Conservation (phyloP, 441 rosid genomes). For the Syzygium malaccense region DNA sequence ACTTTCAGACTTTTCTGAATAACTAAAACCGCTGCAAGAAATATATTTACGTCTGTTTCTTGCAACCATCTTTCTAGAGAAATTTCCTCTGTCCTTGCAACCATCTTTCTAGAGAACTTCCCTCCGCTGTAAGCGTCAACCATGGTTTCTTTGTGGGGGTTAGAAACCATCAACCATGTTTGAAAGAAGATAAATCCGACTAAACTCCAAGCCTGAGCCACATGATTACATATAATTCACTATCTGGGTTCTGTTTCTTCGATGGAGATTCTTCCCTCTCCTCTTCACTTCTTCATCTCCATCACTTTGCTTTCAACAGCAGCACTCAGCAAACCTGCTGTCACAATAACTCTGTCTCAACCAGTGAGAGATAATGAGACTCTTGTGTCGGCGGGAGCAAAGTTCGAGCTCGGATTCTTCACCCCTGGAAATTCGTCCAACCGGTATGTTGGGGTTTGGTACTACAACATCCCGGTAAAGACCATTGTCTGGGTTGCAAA, state of each 20-base stretch:
- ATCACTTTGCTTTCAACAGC: not conserved
- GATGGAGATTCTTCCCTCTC: not conserved
- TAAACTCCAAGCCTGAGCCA: not conserved
- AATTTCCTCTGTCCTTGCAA: too few species aligned
- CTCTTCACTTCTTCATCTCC: not conserved
- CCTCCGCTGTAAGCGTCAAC: not conserved
- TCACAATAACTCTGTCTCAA: not conserved
- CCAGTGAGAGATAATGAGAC: not conserved
- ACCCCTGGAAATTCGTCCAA: not conserved
- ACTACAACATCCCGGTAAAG: too few species aligned
- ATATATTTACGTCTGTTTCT: not conserved
- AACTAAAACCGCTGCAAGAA: fast-evolving
- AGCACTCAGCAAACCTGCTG: not conserved
- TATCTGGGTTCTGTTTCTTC: not conserved
- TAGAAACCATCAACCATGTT: not conserved
- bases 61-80: not conserved
- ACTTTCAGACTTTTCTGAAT: not conserved
- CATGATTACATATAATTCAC: not conserved
- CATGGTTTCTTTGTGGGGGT: not conserved
- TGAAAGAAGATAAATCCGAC: not conserved
- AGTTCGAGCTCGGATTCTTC: not conserved
- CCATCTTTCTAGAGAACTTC: too few species aligned
- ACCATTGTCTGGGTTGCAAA: too few species aligned
- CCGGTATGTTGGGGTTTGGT: too few species aligned
- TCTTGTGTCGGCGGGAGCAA: not conserved